Conservation (phyloP, 106 monocot species). For the Cymbidium sinense region DNA sequence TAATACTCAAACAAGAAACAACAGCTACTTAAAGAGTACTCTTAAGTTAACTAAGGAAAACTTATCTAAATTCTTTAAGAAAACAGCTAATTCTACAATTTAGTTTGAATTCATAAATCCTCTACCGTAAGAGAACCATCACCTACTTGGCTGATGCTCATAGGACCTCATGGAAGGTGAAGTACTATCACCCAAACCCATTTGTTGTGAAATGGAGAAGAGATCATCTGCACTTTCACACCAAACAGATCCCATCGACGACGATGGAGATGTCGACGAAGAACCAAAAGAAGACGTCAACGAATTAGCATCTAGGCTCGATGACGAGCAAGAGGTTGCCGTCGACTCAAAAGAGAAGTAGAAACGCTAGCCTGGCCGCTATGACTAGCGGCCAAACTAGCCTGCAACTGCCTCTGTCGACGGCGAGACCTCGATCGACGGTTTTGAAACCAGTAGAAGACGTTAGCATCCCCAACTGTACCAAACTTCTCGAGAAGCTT, state of each 20-base stretch:
- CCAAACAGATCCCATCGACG: conserved; percentile 18
- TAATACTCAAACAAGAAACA: too few species aligned
- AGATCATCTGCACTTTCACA: conserved; percentile 51
- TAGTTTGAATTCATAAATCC: too few species aligned
- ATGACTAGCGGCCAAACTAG: conserved; percentile 21
- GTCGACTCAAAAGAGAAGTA: not conserved
- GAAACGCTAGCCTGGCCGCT: not conserved
- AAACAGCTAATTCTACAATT: too few species aligned
- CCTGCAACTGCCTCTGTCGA: conserved; percentile 83
- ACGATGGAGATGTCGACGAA: conserved; percentile 10
- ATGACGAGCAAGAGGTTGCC: conserved; percentile 10
- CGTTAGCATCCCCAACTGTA: conserved; percentile 90
- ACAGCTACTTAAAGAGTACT: too few species aligned
- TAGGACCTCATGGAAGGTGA: not conserved
- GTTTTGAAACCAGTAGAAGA: conserved; percentile 99
- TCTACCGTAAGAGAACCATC: not conserved
- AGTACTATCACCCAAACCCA: conserved; percentile 31
- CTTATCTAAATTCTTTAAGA: too few species aligned
- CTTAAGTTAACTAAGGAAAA: too few species aligned
- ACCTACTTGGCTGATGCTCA: not conserved
- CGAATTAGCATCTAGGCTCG: conserved; percentile 7
- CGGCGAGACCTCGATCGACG: conserved; percentile 89
- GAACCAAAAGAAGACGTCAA: conserved; percentile 8
- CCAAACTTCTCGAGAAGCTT: conserved; percentile 86
- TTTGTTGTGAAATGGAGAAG: conserved; percentile 71